Evolutionary conservation across 306 rosid species (phyloP), one percentile per base, ranked within the genome.

Genomic region (Rubus idaeus): DNA sequence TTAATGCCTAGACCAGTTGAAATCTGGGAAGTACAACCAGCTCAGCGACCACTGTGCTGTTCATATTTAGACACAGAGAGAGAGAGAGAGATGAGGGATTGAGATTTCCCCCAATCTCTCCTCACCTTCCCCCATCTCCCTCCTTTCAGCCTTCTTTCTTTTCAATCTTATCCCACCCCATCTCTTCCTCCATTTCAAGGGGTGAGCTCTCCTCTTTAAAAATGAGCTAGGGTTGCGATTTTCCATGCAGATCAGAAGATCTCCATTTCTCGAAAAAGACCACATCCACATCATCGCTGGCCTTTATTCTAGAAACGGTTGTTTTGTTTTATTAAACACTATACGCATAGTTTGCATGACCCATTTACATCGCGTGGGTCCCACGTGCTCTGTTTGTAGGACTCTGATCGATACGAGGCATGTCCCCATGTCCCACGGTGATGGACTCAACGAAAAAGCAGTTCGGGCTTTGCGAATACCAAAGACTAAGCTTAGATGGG

Each of bases 211-310:
- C n/a, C n/a, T n/a, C n/a, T n/a, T n/a, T n/a, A n/a, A n/a, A n/a
- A n/a, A n/a, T n/a, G n/a, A n/a, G 69, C 68, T 11, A 58, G 41
- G 67, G 21, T 39, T 64, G 70, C 70, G 49, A 17, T 8, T 64
- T 8, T 64, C 70, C 47, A 64, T 64, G 70, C 70, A 64, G 70
- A 39, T 64, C 70, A 64, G 70, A 64, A 64, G 47, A 64, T 64
- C 70, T 64, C 47, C 49, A 18, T 39, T 64, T 64, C 49, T 64
- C 69, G 69, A 64, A 64, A 64, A 64, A 40, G 69, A 64, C 69
- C 69, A 17, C 26, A 5, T 37, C 69, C 35, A 30, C 35, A 14
- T 62, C 42, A 16, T 42, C 46, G 8, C 46, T 17, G 6, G 42
- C 46, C 69, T 16, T 63, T 63, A 35, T 35, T 62, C 68, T 62